Percentiles rank a stretch among this genome's conserved stretches.
Evolutionary conservation across 768 basidiomycete genomes (phyloP).

Genomic region (Strobilomyces confusus): DNA sequence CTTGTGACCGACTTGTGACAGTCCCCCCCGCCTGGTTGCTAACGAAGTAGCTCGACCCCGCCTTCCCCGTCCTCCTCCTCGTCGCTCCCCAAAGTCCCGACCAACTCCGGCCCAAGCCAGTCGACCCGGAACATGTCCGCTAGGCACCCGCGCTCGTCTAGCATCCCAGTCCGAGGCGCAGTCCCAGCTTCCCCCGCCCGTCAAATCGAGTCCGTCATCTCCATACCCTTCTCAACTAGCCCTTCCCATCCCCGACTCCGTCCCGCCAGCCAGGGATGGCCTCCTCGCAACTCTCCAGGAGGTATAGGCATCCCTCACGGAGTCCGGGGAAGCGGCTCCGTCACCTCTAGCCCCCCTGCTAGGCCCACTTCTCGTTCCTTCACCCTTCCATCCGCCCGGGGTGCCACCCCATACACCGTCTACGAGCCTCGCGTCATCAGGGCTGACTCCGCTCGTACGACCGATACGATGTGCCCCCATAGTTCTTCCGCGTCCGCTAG

Average conservation of each 20-base stretch:
- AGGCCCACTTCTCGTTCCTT: slow-evolving; percentile 45
- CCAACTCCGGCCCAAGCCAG: not conserved
- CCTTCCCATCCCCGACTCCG: slow-evolving; percentile 39
- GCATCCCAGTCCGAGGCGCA: slow-evolving; percentile 56
- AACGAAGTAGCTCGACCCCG: slow-evolving; percentile 1
- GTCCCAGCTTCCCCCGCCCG: slow-evolving; percentile 46
- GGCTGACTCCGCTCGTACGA: slow-evolving; percentile 40
- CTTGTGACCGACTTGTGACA: slow-evolving; percentile 29
- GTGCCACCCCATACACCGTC: slow-evolving; percentile 30
- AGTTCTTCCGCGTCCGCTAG: slow-evolving; percentile 35
- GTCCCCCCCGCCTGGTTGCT: slow-evolving; percentile 5
- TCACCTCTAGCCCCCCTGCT: slow-evolving; percentile 35
- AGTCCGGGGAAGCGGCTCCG: slow-evolving; percentile 32
- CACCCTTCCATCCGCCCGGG: slow-evolving; percentile 35
- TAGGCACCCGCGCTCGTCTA: slow-evolving; percentile 58
- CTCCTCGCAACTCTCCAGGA: slow-evolving; percentile 27
- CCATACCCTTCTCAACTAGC: slow-evolving; percentile 49
- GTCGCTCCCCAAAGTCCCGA: not conserved
- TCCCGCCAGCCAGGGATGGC: slow-evolving; percentile 32
- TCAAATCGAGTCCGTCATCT: slow-evolving; percentile 62
- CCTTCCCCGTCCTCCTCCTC: not conserved
- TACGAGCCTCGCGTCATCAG: slow-evolving; percentile 72
- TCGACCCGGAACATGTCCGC: slow-evolving; percentile 36
- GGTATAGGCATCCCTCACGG: slow-evolving; percentile 38
- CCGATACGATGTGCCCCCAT: slow-evolving; percentile 42